Base-by-base conservation (phyloP, 2,329 filamentous ascomycete genomes). In the Fusarium equiseti region DNA sequence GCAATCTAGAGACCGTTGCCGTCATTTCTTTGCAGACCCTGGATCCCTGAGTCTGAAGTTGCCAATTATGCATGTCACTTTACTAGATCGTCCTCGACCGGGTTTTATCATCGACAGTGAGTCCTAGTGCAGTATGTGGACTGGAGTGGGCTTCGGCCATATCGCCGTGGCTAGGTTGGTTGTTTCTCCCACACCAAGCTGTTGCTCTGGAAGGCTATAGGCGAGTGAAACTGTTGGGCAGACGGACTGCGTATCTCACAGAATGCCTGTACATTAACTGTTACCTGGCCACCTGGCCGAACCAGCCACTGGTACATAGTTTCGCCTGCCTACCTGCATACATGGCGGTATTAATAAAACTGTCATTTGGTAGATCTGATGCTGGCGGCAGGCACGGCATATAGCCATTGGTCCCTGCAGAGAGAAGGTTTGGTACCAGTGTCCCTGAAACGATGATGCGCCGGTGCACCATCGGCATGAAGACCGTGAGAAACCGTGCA, bases 51-150 rank as follows among this genome's bases (percentile, higher is more conserved):
- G 50, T 38, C 27, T 61, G 42, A 53, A 58, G 40, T 62, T 45
- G 22, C 50, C 24, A 54, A 38, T 38, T 67, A 69, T 70, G 66
- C 69, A 72, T 70, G 51, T 72, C 69, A 72, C 61, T 70, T 44
- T 48, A 35, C 45, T 45, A 26, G 38, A 62, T 62, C 43, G 48
- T 48, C 48, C 45, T 56, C 45, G 12, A 50, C 63, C 49, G 12
- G 45, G 45, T 51, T 52, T 53, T 27, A 45, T 52, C 43, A 46
- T 51, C n/a, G 20, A 61, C 46, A 40, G 42, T 18, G 20, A 55
- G 45, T 44, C 51, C 63, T 31, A 45, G 48, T 27, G 35, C 22
- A n/a, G 44, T n/a, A 56, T 5, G 22, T 55, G 44, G 35, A 22
- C 44, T 35, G 10, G 22, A 59, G 27, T 29, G 51, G 51, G 40